Percentiles rank a stretch among this genome's conserved stretches.
phyloP scores from a whole-genome alignment of 1,284 basidiomycete species.

The Sporisorium sorghi region DNA sequence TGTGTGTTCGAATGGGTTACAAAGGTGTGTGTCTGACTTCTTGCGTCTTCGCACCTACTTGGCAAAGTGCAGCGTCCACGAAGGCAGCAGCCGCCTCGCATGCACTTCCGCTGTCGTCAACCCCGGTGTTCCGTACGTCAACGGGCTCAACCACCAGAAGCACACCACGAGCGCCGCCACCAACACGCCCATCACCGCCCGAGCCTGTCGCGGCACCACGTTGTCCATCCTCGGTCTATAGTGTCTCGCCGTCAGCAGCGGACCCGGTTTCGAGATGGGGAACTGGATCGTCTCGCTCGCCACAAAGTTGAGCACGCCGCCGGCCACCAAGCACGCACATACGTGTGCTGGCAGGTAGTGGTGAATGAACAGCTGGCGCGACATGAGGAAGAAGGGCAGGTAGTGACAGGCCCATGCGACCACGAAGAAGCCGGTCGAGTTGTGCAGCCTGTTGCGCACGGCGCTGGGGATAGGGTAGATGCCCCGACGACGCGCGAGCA shows the following conservation, averaged over 20 bases:
- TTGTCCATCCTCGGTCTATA: slow-evolving; percentile 43
- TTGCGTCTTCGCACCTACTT: too few species aligned
- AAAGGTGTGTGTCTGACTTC: too few species aligned
- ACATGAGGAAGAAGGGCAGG: slow-evolving; percentile 97
- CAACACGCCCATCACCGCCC: slow-evolving; percentile 18
- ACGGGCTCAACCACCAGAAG: slow-evolving; percentile 60
- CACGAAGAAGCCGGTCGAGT: slow-evolving; percentile 94
- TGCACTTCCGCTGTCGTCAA: slow-evolving; percentile 48
- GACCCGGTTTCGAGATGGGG: slow-evolving; percentile 80
- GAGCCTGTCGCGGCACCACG: slow-evolving; percentile 27
- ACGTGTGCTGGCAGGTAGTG: slow-evolving; percentile 90
- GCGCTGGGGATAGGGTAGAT: slow-evolving; percentile 82
- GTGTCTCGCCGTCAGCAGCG: slow-evolving; percentile 57
- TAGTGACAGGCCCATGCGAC: slow-evolving; percentile 96
- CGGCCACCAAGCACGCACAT: slow-evolving; percentile 89
- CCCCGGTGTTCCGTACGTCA: slow-evolving; percentile 61
- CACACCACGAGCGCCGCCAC: slow-evolving; percentile 38
- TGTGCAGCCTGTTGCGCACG: slow-evolving; percentile 88
- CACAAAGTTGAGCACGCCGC: slow-evolving; percentile 90
- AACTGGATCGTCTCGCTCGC: slow-evolving; percentile 80
- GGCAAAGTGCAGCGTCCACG: slow-evolving; percentile 63
- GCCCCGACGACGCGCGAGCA: slow-evolving; percentile 85
- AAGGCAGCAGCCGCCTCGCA: slow-evolving; percentile 46
- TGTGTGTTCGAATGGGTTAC: neutral
- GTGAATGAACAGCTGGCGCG: slow-evolving; percentile 88